Percentiles rank a stretch among this genome's conserved stretches.
phyloP scores from a whole-genome alignment of 2,329 filamentous ascomycete genomes.

The Penicillium sp. region DNA sequence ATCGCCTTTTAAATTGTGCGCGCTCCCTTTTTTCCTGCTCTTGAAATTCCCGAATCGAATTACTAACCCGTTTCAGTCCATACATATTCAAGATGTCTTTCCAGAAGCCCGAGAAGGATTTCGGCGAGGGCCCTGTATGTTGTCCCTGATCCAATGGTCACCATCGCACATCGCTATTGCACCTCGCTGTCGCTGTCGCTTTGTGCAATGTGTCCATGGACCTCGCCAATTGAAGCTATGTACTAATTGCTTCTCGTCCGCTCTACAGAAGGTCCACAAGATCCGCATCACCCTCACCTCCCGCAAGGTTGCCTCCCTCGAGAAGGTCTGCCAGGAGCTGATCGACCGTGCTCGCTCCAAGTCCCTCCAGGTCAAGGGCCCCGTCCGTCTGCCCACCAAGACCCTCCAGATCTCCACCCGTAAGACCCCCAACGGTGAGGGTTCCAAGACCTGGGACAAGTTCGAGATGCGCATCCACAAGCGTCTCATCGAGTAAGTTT shows the following conservation, averaged over 20 bases:
- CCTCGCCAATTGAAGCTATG: not conserved
- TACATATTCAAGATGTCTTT: slow-evolving; percentile 72
- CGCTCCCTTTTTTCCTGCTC: not conserved
- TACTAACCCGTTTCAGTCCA: slow-evolving; percentile 25
- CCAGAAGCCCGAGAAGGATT: slow-evolving; percentile 93
- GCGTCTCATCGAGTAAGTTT: slow-evolving; percentile 83
- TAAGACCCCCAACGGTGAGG: slow-evolving; percentile 99
- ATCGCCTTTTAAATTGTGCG: slow-evolving; percentile 27
- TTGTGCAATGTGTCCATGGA: slow-evolving; percentile 2
- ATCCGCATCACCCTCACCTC: slow-evolving; percentile 97
- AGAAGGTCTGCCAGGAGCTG: slow-evolving; percentile 98
- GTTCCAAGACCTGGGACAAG: slow-evolving; percentile 99
- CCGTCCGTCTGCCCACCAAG: slow-evolving; percentile 97
- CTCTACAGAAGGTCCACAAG: slow-evolving; percentile 80
- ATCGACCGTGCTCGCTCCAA: slow-evolving; percentile 98
- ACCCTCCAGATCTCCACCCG: slow-evolving; percentile 94
- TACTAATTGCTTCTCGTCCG: slow-evolving; percentile 16
- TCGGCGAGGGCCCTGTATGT: slow-evolving; percentile 80
- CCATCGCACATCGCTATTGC: slow-evolving; percentile 5
- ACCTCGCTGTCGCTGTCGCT: slow-evolving; percentile 12
- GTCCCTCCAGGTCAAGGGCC: slow-evolving; percentile 97
- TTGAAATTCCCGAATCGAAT: slow-evolving; percentile 17
- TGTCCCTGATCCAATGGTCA: slow-evolving; percentile 8
- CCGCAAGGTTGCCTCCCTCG: slow-evolving; percentile 90
- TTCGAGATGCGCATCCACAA: slow-evolving; percentile 99